Evolutionary conservation across 129 eudicot genomes (phyloP).

Genomic region (Chrysanthemum lavandulifolium): DNA sequence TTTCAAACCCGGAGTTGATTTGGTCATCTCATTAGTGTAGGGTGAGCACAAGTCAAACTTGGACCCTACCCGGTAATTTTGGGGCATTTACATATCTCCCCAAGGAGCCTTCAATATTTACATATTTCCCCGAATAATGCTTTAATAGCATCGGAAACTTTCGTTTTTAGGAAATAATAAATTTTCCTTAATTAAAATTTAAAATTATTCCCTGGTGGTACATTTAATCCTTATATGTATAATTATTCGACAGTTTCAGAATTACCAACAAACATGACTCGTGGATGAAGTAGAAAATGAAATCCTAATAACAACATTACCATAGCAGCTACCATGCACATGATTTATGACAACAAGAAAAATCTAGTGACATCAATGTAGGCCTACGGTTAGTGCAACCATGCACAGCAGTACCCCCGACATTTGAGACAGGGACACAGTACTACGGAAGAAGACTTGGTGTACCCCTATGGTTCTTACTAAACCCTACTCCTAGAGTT

Average conservation of each 20-base stretch:
- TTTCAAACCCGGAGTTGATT: neutral
- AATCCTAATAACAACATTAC: neutral
- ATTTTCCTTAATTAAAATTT: no score
- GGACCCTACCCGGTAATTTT: no score
- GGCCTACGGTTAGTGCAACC: slow-evolving; percentile 9
- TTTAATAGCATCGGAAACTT: no score
- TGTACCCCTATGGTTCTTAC: neutral
- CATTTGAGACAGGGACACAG: neutral
- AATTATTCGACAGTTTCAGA: neutral
- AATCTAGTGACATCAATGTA: neutral
- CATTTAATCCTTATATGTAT: no score
- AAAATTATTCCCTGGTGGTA: no score
- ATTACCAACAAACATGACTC: neutral
- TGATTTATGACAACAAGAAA: neutral
- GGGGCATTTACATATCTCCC: no score
- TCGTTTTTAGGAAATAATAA: no score
- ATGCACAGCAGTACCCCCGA: neutral
- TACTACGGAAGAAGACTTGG: neutral
- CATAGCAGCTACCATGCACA: neutral
- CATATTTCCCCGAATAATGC: no score
- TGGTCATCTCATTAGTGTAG: neutral
- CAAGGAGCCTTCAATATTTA: no score
- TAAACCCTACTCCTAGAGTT: neutral
- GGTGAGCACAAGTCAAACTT: no score
- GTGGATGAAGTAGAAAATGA: neutral